These are phyloP conservation scores for Triadica sebifera DNA, from an alignment of 345 rosid genomes.

Conservation along the genomic window DNA sequence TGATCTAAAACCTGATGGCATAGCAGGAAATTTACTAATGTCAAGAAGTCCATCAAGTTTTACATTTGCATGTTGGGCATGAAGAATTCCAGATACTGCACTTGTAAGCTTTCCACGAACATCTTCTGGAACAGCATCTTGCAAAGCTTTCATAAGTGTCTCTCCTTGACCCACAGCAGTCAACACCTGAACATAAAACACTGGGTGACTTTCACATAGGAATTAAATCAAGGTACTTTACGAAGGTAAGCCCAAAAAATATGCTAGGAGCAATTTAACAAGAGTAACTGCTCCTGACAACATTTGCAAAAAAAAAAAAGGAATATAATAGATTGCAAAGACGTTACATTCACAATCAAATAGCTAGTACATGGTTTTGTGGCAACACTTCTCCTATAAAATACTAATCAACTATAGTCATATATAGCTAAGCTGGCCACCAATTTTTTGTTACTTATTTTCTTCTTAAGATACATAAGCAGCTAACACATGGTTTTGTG, in stretches of 20 bases:
- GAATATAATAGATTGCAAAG: background rate
- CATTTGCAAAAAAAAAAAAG: background rate
- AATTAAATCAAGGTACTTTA: constrained; percentile 20
- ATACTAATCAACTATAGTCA: background rate
- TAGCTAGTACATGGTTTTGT: background rate
- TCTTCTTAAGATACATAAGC: background rate
- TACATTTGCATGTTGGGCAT: constrained; percentile 47
- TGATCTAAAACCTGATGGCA: constrained; percentile 35
- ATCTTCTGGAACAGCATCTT: constrained; percentile 93
- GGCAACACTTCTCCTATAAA: background rate
- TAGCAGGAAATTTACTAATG: constrained; percentile 38
- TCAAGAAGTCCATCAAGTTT: constrained; percentile 46
- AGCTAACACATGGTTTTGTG: background rate
- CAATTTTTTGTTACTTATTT: background rate
- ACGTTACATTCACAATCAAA: background rate
- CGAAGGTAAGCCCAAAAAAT: background rate
- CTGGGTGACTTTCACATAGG: constrained; percentile 19
- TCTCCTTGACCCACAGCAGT: constrained; percentile 88
- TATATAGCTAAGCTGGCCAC: background rate
- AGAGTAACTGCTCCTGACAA: constrained; percentile 2
- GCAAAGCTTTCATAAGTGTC: constrained; percentile 72
- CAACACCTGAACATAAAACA: constrained; percentile 62
- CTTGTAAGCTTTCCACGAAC: constrained; percentile 78
- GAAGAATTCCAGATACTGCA: constrained; percentile 62
- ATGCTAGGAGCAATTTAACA: constrained; percentile 3